These are phyloP conservation scores for Eutrema salsugineum DNA, from an alignment of 441 rosid species.

Conservation along the genomic window DNA sequence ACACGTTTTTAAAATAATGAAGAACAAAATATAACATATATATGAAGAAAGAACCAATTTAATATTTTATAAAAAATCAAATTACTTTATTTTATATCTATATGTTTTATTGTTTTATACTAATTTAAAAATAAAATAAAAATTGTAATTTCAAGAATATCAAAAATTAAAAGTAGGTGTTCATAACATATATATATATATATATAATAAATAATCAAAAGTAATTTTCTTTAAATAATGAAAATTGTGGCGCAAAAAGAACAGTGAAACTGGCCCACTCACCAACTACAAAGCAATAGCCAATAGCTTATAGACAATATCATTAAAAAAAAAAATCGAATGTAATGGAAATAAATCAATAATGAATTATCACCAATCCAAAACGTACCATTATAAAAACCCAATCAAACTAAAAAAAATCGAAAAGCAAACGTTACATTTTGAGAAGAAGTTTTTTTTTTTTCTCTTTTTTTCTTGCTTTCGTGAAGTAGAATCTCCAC, in stretches of 20 bases:
- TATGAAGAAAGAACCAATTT: no score
- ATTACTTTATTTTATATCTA: background rate
- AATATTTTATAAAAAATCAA: no score
- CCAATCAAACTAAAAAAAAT: background rate
- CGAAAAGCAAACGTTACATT: background rate
- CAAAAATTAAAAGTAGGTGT: background rate
- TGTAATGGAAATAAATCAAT: background rate
- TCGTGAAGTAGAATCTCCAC: constrained; percentile 18
- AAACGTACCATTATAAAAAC: constrained; percentile 12
- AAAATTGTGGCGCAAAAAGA: background rate
- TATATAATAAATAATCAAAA: no score
- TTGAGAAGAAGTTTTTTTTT: background rate
- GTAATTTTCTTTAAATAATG: background rate
- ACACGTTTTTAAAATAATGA: background rate
- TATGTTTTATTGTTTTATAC: background rate
- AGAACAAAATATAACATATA: no score
- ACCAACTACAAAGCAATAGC: constrained; percentile 13
- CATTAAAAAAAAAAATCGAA: background rate
- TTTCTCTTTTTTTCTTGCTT: no score
- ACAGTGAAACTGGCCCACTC: constrained; percentile 9
- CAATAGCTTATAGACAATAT: background rate
- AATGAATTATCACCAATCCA: background rate
- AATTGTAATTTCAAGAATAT: background rate
- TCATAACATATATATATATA: no score
- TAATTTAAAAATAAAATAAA: background rate